Conservation (phyloP, 306 rosid genomes). For the Cercis canadensis region DNA sequence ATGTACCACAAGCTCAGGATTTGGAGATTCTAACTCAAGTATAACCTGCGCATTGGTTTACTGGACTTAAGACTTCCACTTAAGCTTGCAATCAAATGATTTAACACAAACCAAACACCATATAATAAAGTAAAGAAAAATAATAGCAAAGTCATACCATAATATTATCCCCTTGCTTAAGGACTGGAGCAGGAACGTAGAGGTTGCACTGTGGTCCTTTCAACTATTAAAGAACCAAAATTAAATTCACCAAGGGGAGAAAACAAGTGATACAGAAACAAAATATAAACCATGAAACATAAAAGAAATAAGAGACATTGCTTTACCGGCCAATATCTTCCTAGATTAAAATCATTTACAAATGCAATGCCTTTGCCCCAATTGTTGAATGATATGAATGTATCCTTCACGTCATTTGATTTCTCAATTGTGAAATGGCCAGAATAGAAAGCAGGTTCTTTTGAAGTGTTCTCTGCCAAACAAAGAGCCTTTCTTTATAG, state of each 20-base stretch:
- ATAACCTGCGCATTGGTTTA: constrained; percentile 57
- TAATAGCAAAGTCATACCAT: constrained; percentile 60
- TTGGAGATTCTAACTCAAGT: constrained; percentile 80
- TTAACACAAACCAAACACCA: not conserved
- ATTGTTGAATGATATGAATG: constrained; percentile 71
- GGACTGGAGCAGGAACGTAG: constrained; percentile 88
- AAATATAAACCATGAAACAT: constrained; percentile 4
- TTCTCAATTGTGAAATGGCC: constrained; percentile 71
- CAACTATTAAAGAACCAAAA: constrained; percentile 50
- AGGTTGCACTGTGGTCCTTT: constrained; percentile 94
- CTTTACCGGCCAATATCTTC: constrained; percentile 97
- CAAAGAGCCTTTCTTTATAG: constrained; percentile 28
- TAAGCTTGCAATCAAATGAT: constrained; percentile 22
- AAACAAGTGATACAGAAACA: constrained; percentile 6
- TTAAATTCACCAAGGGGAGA: constrained; percentile 29
- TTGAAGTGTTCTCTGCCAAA: constrained; percentile 60
- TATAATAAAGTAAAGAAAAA: not conserved
- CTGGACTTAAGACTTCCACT: not conserved
- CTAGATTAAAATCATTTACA: constrained; percentile 78
- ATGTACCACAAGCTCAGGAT: constrained; percentile 55
- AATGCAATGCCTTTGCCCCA: constrained; percentile 91
- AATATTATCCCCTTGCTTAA: constrained; percentile 64
- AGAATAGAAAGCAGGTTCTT: constrained; percentile 74
- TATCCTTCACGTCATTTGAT: constrained; percentile 63
- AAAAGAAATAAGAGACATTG: constrained; percentile 13